Percentiles rank a stretch among this genome's conserved stretches.
phyloP scores from a whole-genome alignment of 1,139 yeast genomes.

The Williopsis jadinii region DNA sequence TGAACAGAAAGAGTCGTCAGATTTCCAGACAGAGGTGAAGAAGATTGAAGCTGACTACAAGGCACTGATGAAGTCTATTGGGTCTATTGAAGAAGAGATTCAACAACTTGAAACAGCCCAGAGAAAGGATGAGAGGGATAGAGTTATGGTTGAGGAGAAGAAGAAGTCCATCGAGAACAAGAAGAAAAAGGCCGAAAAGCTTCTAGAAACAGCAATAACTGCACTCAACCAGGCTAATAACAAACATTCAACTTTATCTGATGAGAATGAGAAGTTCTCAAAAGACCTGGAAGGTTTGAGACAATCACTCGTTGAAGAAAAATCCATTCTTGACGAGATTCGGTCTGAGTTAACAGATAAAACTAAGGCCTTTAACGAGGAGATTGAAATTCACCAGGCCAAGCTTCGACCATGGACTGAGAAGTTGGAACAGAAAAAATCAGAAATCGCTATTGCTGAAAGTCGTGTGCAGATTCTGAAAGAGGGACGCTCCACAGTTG shows the following conservation, averaged over 20 bases:
- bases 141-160: constrained; percentile 70
- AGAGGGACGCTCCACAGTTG: constrained; percentile 39
- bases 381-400: constrained; percentile 57
- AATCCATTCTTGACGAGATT: constrained; percentile 49
- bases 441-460: constrained; percentile 57
- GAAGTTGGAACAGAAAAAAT: constrained; percentile 56
- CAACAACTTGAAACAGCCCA: constrained; percentile 32
- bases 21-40: constrained; percentile 36
- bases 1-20: constrained; percentile 42
- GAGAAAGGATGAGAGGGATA: constrained; percentile 36
- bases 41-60: constrained; percentile 33
- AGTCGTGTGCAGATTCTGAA: constrained; percentile 58
- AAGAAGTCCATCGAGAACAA: constrained; percentile 56
- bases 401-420: constrained; percentile 82
- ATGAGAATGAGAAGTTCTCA: constrained; percentile 32
- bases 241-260: constrained; percentile 39
- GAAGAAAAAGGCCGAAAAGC: constrained; percentile 54
- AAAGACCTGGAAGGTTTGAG: constrained; percentile 39
- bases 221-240: constrained; percentile 34
- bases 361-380: constrained; percentile 56
- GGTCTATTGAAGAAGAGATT: constrained; percentile 29
- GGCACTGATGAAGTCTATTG: constrained; percentile 27
- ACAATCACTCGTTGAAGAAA: constrained; percentile 44
- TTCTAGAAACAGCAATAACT: constrained; percentile 30
- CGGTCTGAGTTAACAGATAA: constrained; percentile 65